Evolutionary conservation across 306 rosid species (phyloP).

Genomic region (Datisca glomerata): DNA sequence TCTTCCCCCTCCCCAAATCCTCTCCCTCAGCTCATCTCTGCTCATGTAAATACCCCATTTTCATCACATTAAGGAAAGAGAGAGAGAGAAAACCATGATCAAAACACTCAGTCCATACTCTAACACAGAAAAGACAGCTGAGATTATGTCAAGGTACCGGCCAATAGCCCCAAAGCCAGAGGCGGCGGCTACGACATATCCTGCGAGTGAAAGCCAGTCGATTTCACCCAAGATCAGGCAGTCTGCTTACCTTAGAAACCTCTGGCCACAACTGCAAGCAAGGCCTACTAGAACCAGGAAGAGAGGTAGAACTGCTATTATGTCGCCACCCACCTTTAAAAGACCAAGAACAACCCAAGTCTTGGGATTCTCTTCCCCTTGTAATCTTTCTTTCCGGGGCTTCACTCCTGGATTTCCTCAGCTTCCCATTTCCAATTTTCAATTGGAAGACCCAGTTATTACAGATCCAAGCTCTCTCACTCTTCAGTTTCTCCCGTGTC

Average conservation of each 20-base stretch:
- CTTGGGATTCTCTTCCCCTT: no score
- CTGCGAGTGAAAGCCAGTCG: slow-evolving; percentile 23
- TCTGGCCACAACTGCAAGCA: slow-evolving; percentile 85
- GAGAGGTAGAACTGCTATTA: slow-evolving; percentile 43
- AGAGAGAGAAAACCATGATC: slow-evolving; percentile 38
- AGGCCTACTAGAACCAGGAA: slow-evolving; percentile 83
- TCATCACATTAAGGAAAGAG: neutral
- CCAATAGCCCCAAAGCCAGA: slow-evolving; percentile 97
- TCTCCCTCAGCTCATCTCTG: neutral
- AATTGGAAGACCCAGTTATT: neutral
- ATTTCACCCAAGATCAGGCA: slow-evolving; percentile 49
- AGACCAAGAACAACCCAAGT: slow-evolving; percentile 24
- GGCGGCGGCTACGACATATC: slow-evolving; percentile 13
- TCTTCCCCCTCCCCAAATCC: neutral
- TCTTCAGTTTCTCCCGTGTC: slow-evolving; percentile 50
- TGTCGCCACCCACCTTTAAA: slow-evolving; percentile 39
- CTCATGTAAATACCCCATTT: neutral
- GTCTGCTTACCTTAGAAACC: slow-evolving; percentile 62
- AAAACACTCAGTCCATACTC: slow-evolving; percentile 57
- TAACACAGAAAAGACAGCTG: slow-evolving; percentile 62
- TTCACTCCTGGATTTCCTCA: slow-evolving; percentile 34
- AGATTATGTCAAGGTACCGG: slow-evolving; percentile 82
- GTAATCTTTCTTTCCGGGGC: slow-evolving; percentile 14
- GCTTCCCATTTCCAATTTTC: slow-evolving; percentile 21
- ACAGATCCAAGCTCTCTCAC: slow-evolving; percentile 26